Evolutionary conservation across 176 grass and related monocot species (phyloP), one percentile per base, ranked within the genome.

Genomic region (Rhipidocladum racemiflorum): DNA sequence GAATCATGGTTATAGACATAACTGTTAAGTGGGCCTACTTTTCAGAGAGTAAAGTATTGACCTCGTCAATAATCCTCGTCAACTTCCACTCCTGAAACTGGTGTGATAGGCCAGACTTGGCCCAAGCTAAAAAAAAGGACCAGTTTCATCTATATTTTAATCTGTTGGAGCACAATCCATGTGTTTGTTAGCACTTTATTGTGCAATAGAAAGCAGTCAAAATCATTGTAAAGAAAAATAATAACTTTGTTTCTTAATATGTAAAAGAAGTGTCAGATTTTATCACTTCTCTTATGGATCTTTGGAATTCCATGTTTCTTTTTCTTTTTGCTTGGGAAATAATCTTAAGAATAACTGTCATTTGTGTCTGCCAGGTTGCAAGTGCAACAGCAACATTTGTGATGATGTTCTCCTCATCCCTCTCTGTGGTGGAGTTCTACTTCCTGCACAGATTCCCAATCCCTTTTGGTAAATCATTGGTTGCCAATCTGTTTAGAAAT

Each of bases 371-470:
- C 24, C 57, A 99, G 97, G 97, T 99, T 68, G 97, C 93, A 64
- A 99, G 96, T 85, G 96, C 93, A 44, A 99, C 93, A 75, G 91
- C 97, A 46, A 99, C 97, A 80, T 99, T 99, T 24, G 97, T 99
- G 51, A 99, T 99, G 97, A 99, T 99, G 97, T 99, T 99, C 87
- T 99, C 97, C 50, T 99, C 97, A 5, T 99, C 93, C 25, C 91
- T 99, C 21, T 99, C 97, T 0, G 97, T 99, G 53, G 91, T 96
- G 30, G 97, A 99, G 77, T 99, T 99, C 40, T 96, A 93, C 89
- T 92, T 99, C 40, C 80, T 99, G 9, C 20, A 72, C 38, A 91
- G 93, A 89, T 99, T 99, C 72, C 97, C 97, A 59, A 83, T 99
- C 16, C 97, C 93, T 63, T 99, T 80, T 62, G 93, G 96, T 99